Conservation (phyloP, 225 moss, liverwort and hornwort genomes). For the Pleurozium schreberi region DNA sequence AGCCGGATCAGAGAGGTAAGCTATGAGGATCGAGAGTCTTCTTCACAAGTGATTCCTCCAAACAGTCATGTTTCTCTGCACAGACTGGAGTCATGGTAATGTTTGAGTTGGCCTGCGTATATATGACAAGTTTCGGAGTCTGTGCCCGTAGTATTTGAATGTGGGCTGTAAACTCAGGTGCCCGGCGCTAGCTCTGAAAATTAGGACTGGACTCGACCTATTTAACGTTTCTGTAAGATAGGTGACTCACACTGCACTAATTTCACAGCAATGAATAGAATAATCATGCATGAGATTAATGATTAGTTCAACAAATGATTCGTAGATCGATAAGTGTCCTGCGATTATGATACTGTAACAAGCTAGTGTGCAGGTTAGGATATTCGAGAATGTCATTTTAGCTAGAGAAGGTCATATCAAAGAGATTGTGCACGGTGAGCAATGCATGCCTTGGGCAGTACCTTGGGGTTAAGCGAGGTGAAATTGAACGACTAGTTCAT, state of each 20-base stretch:
- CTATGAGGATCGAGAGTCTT: neutral
- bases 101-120: neutral
- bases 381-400: neutral
- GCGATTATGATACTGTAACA: neutral
- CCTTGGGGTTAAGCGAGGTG: too few species aligned
- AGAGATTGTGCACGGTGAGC: neutral
- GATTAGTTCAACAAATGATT: neutral
- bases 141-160: neutral
- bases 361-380: neutral
- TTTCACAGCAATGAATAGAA: neutral
- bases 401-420: neutral
- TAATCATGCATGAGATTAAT: too few species aligned
- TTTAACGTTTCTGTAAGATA: neutral
- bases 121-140: neutral
- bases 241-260: neutral
- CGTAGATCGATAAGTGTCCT: neutral
- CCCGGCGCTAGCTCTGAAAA: neutral
- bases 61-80: neutral
- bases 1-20: neutral
- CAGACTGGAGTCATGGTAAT: too few species aligned
- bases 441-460: neutral
- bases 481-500: too few species aligned
- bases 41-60: neutral
- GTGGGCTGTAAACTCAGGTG: neutral
- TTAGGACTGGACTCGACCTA: neutral